These are phyloP conservation scores for Tetragonia tetragonoides DNA, from an alignment of 148 eudicot genomes.

Conservation along the genomic window DNA sequence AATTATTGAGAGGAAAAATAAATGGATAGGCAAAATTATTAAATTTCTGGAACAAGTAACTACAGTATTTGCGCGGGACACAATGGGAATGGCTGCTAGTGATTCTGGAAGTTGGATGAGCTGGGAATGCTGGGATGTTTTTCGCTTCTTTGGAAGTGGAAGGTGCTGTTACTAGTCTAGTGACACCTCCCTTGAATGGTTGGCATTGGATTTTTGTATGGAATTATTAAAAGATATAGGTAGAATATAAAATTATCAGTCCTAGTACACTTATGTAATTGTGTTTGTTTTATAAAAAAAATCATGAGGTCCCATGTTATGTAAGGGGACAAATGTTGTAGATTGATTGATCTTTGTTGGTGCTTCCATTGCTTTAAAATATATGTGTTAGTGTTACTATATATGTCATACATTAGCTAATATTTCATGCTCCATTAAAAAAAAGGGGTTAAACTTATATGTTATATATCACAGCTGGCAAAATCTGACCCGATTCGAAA, in stretches of 20 bases:
- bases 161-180: neutral
- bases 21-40: too few relatives aligned
- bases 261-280: too few relatives aligned
- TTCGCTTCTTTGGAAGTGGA: conserved; percentile 6
- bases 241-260: neutral
- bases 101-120: conserved; percentile 3
- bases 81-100: conserved; percentile 5
- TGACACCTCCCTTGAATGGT: conserved; percentile 2
- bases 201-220: conserved; percentile 6
- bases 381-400: too few relatives aligned
- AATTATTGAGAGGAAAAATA: conserved; percentile 4
- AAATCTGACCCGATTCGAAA: too few relatives aligned
- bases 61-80: conserved; percentile 7
- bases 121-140: conserved; percentile 22
- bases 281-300: too few relatives aligned
- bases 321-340: neutral
- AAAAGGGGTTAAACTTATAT: too few relatives aligned
- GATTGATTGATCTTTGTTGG: neutral
- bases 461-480: too few relatives aligned
- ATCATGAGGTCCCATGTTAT: neutral
- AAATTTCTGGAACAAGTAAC: neutral
- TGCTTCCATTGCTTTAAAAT: too few relatives aligned
- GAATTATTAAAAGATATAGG: neutral
- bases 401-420: too few relatives aligned
- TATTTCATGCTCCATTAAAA: too few relatives aligned